These are phyloP conservation scores for Aspergillus calidoustus DNA, from an alignment of 2,329 filamentous ascomycete genomes.

Conservation along the genomic window DNA sequence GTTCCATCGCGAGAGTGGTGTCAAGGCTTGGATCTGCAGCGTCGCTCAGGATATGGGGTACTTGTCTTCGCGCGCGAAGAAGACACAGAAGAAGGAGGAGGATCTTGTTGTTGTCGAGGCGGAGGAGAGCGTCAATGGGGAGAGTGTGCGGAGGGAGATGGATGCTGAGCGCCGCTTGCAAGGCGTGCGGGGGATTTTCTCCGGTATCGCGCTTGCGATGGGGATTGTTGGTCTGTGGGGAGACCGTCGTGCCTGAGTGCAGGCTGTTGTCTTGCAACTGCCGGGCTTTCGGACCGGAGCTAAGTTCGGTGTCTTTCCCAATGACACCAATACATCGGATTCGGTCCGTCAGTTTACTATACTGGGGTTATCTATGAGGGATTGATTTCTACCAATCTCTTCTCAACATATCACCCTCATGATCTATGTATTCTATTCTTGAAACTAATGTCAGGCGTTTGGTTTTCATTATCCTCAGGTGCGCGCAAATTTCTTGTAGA, in stretches of 20 bases:
- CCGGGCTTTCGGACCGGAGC: not conserved
- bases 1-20: slow-evolving; percentile 69
- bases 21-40: slow-evolving; percentile 38
- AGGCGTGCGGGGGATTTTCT: slow-evolving; percentile 42
- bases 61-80: slow-evolving; percentile 17
- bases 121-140: slow-evolving; percentile 50
- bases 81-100: slow-evolving; percentile 38
- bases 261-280: too few relatives aligned
- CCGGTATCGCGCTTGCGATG: slow-evolving; percentile 50
- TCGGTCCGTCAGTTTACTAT: not conserved
- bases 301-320: not conserved
- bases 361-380: not conserved
- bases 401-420: slow-evolving; percentile 2
- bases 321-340: not conserved
- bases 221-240: slow-evolving; percentile 56
- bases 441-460: not conserved
- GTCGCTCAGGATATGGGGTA: slow-evolving; percentile 51
- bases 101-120: slow-evolving; percentile 44
- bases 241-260: slow-evolving; percentile 33
- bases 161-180: slow-evolving; percentile 46
- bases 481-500: too few relatives aligned
- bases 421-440: not conserved
- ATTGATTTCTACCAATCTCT: not conserved
- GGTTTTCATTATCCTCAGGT: not conserved
- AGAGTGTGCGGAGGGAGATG: slow-evolving; percentile 51